Percentiles rank a stretch among this genome's conserved stretches.
Conservation (phyloP, 75 land plant genomes). For the Ceratopteris richardii region DNA sequence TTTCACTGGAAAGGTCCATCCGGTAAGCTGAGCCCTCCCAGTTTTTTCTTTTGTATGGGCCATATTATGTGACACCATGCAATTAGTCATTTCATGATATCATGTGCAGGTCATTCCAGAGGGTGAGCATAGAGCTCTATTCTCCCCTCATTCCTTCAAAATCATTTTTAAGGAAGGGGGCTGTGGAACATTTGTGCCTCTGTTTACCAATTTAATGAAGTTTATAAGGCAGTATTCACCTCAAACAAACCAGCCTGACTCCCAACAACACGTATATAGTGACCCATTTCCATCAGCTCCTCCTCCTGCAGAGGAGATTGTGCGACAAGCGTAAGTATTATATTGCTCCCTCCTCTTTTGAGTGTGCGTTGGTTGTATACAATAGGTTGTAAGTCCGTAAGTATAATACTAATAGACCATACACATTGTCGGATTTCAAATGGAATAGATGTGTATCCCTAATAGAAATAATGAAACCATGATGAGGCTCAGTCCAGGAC, state of each 20-base stretch:
- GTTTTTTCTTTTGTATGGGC: conserved; percentile 26
- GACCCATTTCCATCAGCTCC: conserved; percentile 77
- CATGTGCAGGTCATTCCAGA: conserved; percentile 74
- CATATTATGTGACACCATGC: neutral
- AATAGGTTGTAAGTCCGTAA: no score
- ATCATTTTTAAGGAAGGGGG: conserved; percentile 98
- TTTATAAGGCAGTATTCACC: conserved; percentile 52
- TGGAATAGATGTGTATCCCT: no score
- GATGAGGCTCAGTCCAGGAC: neutral
- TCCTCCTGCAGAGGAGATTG: conserved; percentile 88
- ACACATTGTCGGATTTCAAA: no score
- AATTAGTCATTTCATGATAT: no score
- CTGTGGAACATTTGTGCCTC: conserved; percentile 95
- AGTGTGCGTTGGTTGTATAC: no score
- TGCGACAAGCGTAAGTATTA: conserved; percentile 79
- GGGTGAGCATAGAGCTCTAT: conserved; percentile 66
- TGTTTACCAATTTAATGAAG: conserved; percentile 63
- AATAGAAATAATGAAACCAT: no score
- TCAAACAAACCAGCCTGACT: conserved; percentile 13
- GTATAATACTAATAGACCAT: no score
- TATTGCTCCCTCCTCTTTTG: no score
- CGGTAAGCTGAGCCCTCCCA: conserved; percentile 87
- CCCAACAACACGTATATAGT: conserved; percentile 13
- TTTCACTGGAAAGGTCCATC: conserved; percentile 82
- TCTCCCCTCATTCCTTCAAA: conserved; percentile 81